Evolutionary conservation across 768 basidiomycete species (phyloP).

Genomic region (Panaeolus cyanescens): DNA sequence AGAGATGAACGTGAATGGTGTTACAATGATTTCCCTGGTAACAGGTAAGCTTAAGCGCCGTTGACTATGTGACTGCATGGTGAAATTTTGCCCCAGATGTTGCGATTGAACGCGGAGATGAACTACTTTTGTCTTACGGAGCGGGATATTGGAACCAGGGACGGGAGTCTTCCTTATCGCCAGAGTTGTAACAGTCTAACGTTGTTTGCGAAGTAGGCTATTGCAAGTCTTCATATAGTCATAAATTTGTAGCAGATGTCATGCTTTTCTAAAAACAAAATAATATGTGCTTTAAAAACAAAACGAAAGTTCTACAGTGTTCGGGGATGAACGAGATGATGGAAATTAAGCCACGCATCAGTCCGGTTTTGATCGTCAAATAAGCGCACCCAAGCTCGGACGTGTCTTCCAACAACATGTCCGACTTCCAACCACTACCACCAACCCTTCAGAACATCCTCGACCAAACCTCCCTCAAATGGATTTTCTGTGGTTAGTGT

Average conservation of each 20-base stretch:
- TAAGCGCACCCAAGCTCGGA: conserved; percentile 1
- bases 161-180: too few relatives aligned
- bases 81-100: not conserved
- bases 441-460: conserved; percentile 94
- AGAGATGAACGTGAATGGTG: not conserved
- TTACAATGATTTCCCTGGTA: not conserved
- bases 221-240: too few relatives aligned
- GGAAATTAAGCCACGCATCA: conserved; percentile 9
- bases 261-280: too few relatives aligned
- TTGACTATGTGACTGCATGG: not conserved
- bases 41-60: not conserved
- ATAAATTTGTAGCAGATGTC: too few relatives aligned
- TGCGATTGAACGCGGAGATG: not conserved
- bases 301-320: not conserved
- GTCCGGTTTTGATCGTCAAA: conserved; percentile 4
- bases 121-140: not conserved
- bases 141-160: not conserved
- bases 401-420: conserved; percentile 37
- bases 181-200: too few relatives aligned
- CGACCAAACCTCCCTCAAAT: conserved; percentile 91
- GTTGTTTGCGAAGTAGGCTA: too few relatives aligned
- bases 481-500: conserved; percentile 95
- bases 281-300: not conserved
- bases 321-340: not conserved
- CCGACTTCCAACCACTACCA: conserved; percentile 60